Base-by-base conservation (phyloP, 768 basidiomycete genomes). In the Trichaptum fuscoviolaceum region DNA sequence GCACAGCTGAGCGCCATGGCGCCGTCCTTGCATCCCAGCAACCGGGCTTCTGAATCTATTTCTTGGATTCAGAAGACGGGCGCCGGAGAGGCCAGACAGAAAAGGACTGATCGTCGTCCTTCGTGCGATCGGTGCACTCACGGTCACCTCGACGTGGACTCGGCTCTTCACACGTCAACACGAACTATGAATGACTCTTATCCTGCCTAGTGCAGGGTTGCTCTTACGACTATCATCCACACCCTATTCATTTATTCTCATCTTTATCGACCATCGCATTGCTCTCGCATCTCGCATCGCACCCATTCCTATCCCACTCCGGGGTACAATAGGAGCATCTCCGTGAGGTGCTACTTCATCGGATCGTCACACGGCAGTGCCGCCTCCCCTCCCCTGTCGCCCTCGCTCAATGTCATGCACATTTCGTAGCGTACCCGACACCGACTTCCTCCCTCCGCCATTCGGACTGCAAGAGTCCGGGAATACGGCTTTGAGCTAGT, bases 1-100 rank as follows among this genome's bases (percentile, higher is more conserved):
- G 87, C 76, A 89, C 90, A 67, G 89, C 90, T 58, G 88, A 89
- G 77, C 79, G 85, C 71, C 86, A 86, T 74, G 82, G 81, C 42
- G 87, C 85, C 63, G 80, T 81, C 34, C 82, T 85, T 62, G 84
- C 84, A 66, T 82, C 84, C 64, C 75, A 83, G 71, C 74, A 75
- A 52, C 80, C 78, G 70, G 75, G 76, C 71, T 75, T 77, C 79
- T 62, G 71, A 72, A 76, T 86, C 80, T 86, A 81, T 77, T 77
- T 77, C 68, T 69, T 69, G 65, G 42, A 69, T 72, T 64, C 68
- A 70, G 73, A 74, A 73, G 75, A 63, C 64, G 73, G 63, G 68
- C 65, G 42, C 42, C 5, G 42, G 42, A 52, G 42, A 52, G 10
- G 42, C 42, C 42, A 52, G 42, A 52, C 42, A 52, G 42, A 52